Evolutionary conservation across 768 basidiomycete species (phyloP).

Genomic region (Chalciporus pseudorubinellus): DNA sequence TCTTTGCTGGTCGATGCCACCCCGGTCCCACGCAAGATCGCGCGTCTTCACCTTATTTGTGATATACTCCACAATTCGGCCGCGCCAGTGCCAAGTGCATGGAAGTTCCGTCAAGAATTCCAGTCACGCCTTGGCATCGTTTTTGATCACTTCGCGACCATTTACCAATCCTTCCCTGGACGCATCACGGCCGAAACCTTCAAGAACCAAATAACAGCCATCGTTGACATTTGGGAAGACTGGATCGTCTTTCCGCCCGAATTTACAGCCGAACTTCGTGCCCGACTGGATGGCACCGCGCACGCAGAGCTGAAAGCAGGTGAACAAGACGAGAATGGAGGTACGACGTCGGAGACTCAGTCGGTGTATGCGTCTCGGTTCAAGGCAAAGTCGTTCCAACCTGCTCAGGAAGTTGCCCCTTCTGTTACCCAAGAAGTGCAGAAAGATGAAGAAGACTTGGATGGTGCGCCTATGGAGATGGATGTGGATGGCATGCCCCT

Average conservation of each 20-base stretch:
- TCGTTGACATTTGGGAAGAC: conserved; percentile 97
- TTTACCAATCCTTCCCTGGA: conserved; percentile 95
- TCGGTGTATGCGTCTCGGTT: conserved; percentile 57
- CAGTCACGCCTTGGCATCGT: conserved; percentile 89
- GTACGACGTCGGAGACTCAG: conserved; percentile 22
- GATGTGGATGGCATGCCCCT: conserved; percentile 51
- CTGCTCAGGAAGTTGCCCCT: conserved; percentile 47
- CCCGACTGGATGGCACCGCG: conserved; percentile 65
- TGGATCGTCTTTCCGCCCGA: conserved; percentile 96
- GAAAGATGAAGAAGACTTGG: conserved; percentile 50
- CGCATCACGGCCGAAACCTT: conserved; percentile 95
- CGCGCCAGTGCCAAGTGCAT: conserved; percentile 89
- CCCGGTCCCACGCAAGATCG: conserved; percentile 95
- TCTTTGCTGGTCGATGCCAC: conserved; percentile 90
- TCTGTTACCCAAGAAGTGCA: conserved; percentile 26
- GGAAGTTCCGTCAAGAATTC: conserved; percentile 96
- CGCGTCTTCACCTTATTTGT: conserved; percentile 91
- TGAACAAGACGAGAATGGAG: conserved; percentile 24
- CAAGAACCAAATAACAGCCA: conserved; percentile 84
- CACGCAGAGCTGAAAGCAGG: conserved; percentile 28
- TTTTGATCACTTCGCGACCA: conserved; percentile 91
- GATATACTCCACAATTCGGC: conserved; percentile 98
- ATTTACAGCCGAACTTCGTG: conserved; percentile 70
- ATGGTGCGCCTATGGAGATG: conserved; percentile 50
- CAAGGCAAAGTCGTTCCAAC: conserved; percentile 76